phyloP scores from a whole-genome alignment of 768 basidiomycete genomes.

The Tubosaeta sp. region DNA sequence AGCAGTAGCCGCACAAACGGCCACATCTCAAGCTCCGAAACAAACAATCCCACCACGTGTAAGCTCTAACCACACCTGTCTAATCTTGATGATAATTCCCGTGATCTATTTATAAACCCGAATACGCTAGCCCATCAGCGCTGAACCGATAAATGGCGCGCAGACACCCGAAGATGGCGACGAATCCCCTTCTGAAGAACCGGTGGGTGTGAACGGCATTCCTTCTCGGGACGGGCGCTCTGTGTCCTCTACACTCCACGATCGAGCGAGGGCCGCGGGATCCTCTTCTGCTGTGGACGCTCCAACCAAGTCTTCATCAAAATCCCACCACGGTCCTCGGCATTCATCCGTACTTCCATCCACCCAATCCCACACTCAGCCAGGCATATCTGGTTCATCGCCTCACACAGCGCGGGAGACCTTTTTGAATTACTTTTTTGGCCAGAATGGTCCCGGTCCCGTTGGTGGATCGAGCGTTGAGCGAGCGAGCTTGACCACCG shows the following conservation, averaged over 20 bases:
- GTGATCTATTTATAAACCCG: conserved; percentile 9
- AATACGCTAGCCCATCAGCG: conserved; percentile 51
- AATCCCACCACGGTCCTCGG: conserved; percentile 29
- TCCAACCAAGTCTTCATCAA: conserved; percentile 27
- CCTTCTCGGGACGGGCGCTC: conserved; percentile 59
- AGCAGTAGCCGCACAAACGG: conserved; percentile 53
- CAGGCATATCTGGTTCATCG: conserved; percentile 35
- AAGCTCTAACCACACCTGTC: conserved; percentile 24
- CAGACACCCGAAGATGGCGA: conserved; percentile 57
- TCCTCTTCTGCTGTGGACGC: conserved; percentile 28
- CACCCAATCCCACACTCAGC: conserved; percentile 32
- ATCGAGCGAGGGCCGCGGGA: conserved; percentile 55
- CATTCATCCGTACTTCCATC: conserved; percentile 27
- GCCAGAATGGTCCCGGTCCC: conserved; percentile 81
- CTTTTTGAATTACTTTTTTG: conserved; percentile 98
- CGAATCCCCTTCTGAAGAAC: conserved; percentile 56
- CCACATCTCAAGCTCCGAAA: conserved; percentile 38
- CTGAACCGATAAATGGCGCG: conserved; percentile 58
- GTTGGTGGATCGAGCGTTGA: conserved; percentile 53
- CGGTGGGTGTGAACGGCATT: conserved; percentile 49
- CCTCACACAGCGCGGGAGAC: conserved; percentile 74
- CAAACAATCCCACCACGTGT: conserved; percentile 50
- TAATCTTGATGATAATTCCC: conserved; percentile 13
- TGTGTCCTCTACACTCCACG: conserved; percentile 72
- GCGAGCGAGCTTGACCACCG: conserved; percentile 28